Base-by-base conservation (phyloP, 305 asterid species). In the Fraxinus greggii region DNA sequence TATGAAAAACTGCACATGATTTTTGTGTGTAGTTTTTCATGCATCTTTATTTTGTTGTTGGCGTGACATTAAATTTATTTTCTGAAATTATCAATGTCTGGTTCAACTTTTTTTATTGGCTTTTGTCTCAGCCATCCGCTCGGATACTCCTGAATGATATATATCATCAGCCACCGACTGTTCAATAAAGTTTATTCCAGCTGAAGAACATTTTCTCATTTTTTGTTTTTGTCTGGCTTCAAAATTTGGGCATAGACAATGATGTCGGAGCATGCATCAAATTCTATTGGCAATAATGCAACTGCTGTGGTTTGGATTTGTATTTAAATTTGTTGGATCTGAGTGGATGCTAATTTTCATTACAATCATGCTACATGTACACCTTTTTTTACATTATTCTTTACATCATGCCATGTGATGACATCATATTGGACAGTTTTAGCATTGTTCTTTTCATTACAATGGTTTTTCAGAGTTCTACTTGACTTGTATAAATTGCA, bases 141-240 rank as follows among this genome's bases (percentile, higher is more conserved):
- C 97, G 0, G 98, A 94, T 78, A 26, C 88, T 48, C 85, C 89
- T 10, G 93, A 85, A 84, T 92, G 91, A 92, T 82, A 76, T 76
- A 76, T 83, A 76, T 40, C 79, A 19, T 78, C 21, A 15, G 82
- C 82, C 61, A 35, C 82, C 31, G 45, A 81, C 75, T 32, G 84
- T 48, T 81, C 82, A 32, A 76, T 76, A 13, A 78, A 59, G 38
- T 76, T 67, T 48, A 24, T 67, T 78, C 83, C 77, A 32, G 74
- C 85, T 23, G 75, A 83, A 76, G 81, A 78, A 76, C 84, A 42
- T 10, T 7, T 80, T 76, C 38, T 76, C 78, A 79, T 51, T 31
- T 75, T 77, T 48, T 76, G 28, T 81, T 74, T 83, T 82, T 5
- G 32, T 33, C 40, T 40, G 26, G 38, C 40, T 75, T 79, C 80